Evolutionary conservation across 1,284 basidiomycete genomes (phyloP), one percentile per base, ranked within the genome.

Genomic region (Phylloporus sp.): DNA sequence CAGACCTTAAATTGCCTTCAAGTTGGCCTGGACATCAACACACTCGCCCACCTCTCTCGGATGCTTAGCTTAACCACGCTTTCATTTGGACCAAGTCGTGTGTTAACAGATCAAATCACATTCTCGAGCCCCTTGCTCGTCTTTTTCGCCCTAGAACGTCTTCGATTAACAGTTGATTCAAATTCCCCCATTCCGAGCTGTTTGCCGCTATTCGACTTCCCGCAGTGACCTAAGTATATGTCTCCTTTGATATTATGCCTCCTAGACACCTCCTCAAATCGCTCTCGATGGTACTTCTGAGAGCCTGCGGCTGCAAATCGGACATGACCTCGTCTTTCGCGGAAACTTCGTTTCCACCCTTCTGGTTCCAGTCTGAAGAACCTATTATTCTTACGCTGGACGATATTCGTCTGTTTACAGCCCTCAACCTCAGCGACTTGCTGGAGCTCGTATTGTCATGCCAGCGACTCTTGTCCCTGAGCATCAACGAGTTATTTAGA

Each of bases 361-460:
- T 27, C 47, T 5, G 23, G 23, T 5, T n/a, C 45, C 23, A 23
- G 45, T 47, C 45, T n/a, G 45, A 20, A 39, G 41, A 8, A 25
- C 6, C 6, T 53, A 7, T 37, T 19, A 11, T n/a, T 20, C 63
- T 60, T 41, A 52, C 57, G 2, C 41, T 58, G 14, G 45, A 58
- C 6, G 55, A 66, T 14, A 37, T 57, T 6, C n/a, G 19, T 29
- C 41, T 19, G 29, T 25, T 29, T 5, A 41, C 27, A 17, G 27
- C 29, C 14, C 45, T 60, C n/a, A 59, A 45, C 43, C 12, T 41
- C 58, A 23, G 23, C 5, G 67, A 69, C 19, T n/a, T 69, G n/a
- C 52, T 63, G 37, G 25, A 52, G 37, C 25, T 62, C 5, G 57
- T n/a, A 35, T 67, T 57, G 11, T 17, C 23, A 5, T 60, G 47